Percentiles rank a stretch among this genome's conserved stretches.
Evolutionary conservation across 1,139 yeast genomes (phyloP).

Genomic region (Taphrina populina): DNA sequence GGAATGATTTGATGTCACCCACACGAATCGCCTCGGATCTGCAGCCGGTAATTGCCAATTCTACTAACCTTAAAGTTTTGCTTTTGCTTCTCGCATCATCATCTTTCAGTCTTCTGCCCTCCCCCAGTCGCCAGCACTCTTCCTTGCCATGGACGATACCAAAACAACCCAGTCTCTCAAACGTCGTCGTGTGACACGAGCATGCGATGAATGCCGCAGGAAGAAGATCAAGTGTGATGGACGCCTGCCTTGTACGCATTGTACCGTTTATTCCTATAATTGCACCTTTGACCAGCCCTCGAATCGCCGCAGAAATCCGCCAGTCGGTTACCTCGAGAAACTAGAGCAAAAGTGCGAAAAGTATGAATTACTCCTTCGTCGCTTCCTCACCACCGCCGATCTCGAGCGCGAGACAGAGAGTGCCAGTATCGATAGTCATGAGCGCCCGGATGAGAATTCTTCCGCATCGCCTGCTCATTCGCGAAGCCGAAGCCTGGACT

Average conservation of each 20-base stretch:
- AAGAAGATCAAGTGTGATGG: slow-evolving; percentile 89
- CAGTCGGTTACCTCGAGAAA: slow-evolving; percentile 42
- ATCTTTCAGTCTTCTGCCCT: too few species aligned
- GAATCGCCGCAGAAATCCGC: slow-evolving; percentile 54
- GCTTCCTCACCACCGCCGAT: neutral
- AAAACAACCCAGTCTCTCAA: slow-evolving; percentile 45
- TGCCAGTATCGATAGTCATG: neutral
- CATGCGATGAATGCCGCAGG: slow-evolving; percentile 69
- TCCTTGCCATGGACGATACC: neutral
- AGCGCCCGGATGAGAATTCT: slow-evolving; percentile 1
- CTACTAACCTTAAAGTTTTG: too few species aligned
- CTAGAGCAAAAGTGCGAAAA: slow-evolving; percentile 46
- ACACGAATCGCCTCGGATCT: too few species aligned
- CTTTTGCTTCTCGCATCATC: too few species aligned
- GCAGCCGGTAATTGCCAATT: too few species aligned
- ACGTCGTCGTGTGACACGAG: slow-evolving; percentile 76
- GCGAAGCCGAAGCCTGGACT: slow-evolving; percentile 24
- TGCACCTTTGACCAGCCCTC: slow-evolving; percentile 55
- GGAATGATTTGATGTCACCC: too few species aligned
- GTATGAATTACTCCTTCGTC: slow-evolving; percentile 47
- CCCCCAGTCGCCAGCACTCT: too few species aligned
- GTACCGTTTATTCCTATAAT: slow-evolving; percentile 78
- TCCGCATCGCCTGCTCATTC: neutral
- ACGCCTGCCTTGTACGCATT: slow-evolving; percentile 64
- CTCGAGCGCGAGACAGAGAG: slow-evolving; percentile 1